Evolutionary conservation across 257 asterid genomes (phyloP).

Genomic region (Petunia axillaris): DNA sequence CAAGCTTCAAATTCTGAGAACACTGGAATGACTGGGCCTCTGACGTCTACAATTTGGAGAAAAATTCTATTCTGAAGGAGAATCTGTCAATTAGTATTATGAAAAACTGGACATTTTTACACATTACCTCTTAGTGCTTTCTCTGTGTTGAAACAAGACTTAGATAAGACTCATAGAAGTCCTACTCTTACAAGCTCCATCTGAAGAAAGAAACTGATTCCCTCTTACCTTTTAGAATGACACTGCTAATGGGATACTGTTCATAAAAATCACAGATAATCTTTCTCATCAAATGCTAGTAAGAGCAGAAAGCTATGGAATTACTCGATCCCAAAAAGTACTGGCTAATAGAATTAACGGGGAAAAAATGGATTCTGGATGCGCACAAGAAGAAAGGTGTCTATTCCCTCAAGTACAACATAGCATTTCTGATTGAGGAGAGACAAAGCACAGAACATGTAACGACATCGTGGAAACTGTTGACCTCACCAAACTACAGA

Average conservation of each 20-base stretch:
- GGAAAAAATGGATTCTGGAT: constrained; percentile 6
- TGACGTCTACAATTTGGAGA: not conserved
- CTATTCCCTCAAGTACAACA: constrained; percentile 13
- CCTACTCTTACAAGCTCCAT: constrained; percentile 12
- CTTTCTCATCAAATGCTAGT: constrained; percentile 12
- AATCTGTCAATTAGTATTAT: not conserved
- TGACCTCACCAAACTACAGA: not conserved
- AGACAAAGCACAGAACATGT: constrained; percentile 12
- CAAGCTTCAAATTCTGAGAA: constrained; percentile 19
- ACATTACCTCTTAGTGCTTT: not conserved
- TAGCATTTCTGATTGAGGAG: not conserved
- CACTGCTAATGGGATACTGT: constrained; percentile 5
- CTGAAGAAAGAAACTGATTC: not conserved
- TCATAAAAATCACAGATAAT: not conserved
- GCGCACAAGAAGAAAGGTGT: not conserved
- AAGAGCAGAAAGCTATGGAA: not conserved
- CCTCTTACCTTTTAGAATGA: constrained; percentile 13
- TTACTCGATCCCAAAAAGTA: not conserved
- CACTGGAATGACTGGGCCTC: not conserved
- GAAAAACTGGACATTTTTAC: not conserved
- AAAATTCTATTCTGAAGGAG: constrained; percentile 4
- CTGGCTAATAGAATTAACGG: not conserved
- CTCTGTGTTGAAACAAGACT: constrained; percentile 19
- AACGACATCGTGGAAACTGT: not conserved
- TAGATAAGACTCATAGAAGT: not conserved